Base-by-base conservation (phyloP, 1,284 basidiomycete species). In the Boletus nobilissimus region DNA sequence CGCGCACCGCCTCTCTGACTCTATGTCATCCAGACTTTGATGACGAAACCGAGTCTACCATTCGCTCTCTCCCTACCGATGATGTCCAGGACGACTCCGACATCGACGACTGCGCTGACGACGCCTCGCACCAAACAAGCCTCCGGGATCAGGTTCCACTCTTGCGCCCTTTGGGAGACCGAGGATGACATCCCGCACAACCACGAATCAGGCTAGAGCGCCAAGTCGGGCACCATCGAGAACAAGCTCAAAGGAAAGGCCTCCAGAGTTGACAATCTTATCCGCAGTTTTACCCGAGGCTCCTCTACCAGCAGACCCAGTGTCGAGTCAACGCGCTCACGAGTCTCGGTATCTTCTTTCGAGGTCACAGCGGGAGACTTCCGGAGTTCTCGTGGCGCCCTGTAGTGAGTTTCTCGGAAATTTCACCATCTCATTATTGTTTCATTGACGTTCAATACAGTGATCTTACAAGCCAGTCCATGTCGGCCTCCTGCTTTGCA, bases 101-200 rank as follows among this genome's bases (percentile, higher is more conserved):
- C 40, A 78, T 82, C 46, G 84, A 84, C 57, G 87, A 87, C n/a
- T 87, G 86, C 71, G 84, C 87, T 36, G 88, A 89, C 51, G 82
- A 80, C 63, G 74, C 73, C 85, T 89, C 75, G 79, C 88, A 77
- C 89, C 76, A 92, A 74, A 90, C 94, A 85, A 95, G 93, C 82
- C 87, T 93, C 73, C 91, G 94, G 63, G 95, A 94, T 96, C 90
- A 91, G 92, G 68, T 92, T 95, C 83, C 94, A 95, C 85, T 93
- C 94, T 77, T 92, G 90, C 40, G 93, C 94, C 38, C 94, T 95
- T 64, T 96, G 94, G 94, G 94, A 96, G 86, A 87, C 90, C 69
- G 93, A 91, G 70, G 89, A 88, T 36, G 88, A 86, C n/a, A 68
- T 86, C 29, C 78, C 89, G 13, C 84, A 87, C 39, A 90, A 90